Evolutionary conservation across 1,139 yeast species (phyloP).

Genomic region (Scheffersomyces titani): DNA sequence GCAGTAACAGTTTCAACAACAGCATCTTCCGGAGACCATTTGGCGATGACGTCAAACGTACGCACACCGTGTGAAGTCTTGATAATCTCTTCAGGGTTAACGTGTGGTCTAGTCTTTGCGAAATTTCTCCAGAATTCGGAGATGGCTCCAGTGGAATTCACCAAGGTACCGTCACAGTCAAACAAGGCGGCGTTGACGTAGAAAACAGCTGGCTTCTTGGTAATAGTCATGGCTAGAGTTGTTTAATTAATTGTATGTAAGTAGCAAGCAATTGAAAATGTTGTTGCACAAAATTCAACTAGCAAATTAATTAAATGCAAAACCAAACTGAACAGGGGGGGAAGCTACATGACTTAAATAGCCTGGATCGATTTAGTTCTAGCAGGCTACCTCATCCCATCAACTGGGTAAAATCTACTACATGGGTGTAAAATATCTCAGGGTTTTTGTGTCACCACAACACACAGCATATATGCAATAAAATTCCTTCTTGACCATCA

Average conservation of each 20-base stretch:
- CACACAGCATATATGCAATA: neutral
- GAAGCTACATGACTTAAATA: neutral
- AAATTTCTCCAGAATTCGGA: constrained; percentile 80
- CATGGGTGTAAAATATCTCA: neutral
- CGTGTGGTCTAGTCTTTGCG: constrained; percentile 68
- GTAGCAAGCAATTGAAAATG: neutral
- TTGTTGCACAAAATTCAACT: neutral
- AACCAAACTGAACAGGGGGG: neutral
- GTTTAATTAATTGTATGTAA: neutral
- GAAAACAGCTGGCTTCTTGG: constrained; percentile 48
- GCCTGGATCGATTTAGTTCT: neutral
- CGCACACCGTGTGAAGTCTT: constrained; percentile 82
- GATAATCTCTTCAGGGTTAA: constrained; percentile 69
- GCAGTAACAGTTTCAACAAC: constrained; percentile 64
- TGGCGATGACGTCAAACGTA: constrained; percentile 73
- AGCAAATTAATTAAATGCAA: neutral
- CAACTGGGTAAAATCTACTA: neutral
- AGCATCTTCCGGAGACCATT: constrained; percentile 76
- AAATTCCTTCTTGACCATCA: neutral
- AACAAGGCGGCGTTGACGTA: constrained; percentile 58
- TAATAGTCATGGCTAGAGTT: constrained; percentile 22
- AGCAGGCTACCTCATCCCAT: neutral
- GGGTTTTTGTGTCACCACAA: neutral
- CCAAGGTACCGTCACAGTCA: constrained; percentile 85
- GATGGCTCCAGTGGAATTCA: constrained; percentile 79